A percentile compares a stretch with the other conserved stretches of the same genome.
Conservation (phyloP, 768 basidiomycete species). For the Boletus subparvulus region DNA sequence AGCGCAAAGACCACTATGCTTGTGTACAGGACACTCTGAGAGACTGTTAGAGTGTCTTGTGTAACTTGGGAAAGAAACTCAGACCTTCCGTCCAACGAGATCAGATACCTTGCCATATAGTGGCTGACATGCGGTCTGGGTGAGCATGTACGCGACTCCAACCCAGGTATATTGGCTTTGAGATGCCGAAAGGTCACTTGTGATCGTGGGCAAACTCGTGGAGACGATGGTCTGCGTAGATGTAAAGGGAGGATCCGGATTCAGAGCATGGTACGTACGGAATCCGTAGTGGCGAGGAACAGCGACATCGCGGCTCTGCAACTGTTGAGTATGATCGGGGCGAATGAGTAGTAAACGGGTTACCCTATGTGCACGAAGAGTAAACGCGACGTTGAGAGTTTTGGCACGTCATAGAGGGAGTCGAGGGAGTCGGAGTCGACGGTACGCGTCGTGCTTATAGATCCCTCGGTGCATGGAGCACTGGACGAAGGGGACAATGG, state of each 20-base stretch:
- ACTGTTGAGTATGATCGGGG: slow-evolving; percentile 12
- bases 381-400: slow-evolving; percentile 55
- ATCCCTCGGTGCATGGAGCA: slow-evolving; percentile 19
- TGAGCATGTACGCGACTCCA: slow-evolving; percentile 80
- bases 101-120: slow-evolving; percentile 80
- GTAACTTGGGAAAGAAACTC: slow-evolving; percentile 15
- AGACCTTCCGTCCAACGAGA: slow-evolving; percentile 75
- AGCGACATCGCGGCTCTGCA: slow-evolving; percentile 72
- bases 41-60: slow-evolving; percentile 3
- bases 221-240: slow-evolving; percentile 64
- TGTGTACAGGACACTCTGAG: slow-evolving; percentile 62
- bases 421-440: slow-evolving; percentile 26
- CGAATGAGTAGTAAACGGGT: not conserved
- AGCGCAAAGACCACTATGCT: slow-evolving; percentile 75
- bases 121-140: slow-evolving; percentile 83
- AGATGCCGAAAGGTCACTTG: slow-evolving; percentile 64
- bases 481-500: slow-evolving; percentile 2
- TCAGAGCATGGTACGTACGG: slow-evolving; percentile 46
- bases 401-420: slow-evolving; percentile 19
- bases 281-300: slow-evolving; percentile 85
- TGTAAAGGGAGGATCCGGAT: slow-evolving; percentile 4
- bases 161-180: slow-evolving; percentile 84
- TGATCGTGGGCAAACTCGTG: slow-evolving; percentile 79
- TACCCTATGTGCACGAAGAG: slow-evolving; percentile 72
- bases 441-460: slow-evolving; percentile 16